Conservation (phyloP, 73 alveolate genomes). For the Diophrys sp. region DNA sequence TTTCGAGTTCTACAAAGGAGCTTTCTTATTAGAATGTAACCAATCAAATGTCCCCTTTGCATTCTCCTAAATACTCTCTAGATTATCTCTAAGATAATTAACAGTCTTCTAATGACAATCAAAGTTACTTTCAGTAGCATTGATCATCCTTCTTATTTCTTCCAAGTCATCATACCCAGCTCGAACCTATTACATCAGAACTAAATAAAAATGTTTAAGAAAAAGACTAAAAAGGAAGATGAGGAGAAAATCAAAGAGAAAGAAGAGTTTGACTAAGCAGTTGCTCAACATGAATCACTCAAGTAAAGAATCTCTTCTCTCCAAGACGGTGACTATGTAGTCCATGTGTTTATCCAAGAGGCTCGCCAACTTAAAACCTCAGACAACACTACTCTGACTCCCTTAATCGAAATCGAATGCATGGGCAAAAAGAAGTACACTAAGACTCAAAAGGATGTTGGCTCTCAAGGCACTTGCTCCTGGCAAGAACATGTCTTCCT, state of each 20-base stretch:
- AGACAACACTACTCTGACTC: slow-evolving; percentile 68
- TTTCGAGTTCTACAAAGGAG: too few species aligned
- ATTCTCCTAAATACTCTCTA: too few species aligned
- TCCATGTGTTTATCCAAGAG: slow-evolving; percentile 56
- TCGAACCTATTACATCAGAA: slow-evolving; percentile 4
- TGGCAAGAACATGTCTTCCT: slow-evolving; percentile 75
- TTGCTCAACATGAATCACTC: not conserved
- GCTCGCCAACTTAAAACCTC: slow-evolving; percentile 54
- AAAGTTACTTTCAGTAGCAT: slow-evolving; percentile 1
- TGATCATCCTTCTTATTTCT: slow-evolving; percentile 8
- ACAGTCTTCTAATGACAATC: slow-evolving; percentile 6
- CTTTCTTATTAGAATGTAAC: too few species aligned
- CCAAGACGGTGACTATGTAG: slow-evolving; percentile 60
- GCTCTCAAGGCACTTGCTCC: slow-evolving; percentile 28
- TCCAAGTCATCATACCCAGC: slow-evolving; percentile 24
- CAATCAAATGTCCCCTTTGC: too few species aligned
- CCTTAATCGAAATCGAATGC: slow-evolving; percentile 64
- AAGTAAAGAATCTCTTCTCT: slow-evolving; percentile 15
- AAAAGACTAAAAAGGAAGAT: not conserved
- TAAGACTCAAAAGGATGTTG: slow-evolving; percentile 60
- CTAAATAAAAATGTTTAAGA: not conserved
- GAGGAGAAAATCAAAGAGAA: not conserved
- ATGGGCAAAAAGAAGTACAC: slow-evolving; percentile 61
- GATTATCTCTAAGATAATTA: slow-evolving; percentile 1
- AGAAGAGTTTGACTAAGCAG: not conserved